Percentiles rank a stretch among this genome's conserved stretches.
These are phyloP conservation scores for Fraxinus cuspidata DNA, from an alignment of 257 asterid species.

Conservation along the genomic window DNA sequence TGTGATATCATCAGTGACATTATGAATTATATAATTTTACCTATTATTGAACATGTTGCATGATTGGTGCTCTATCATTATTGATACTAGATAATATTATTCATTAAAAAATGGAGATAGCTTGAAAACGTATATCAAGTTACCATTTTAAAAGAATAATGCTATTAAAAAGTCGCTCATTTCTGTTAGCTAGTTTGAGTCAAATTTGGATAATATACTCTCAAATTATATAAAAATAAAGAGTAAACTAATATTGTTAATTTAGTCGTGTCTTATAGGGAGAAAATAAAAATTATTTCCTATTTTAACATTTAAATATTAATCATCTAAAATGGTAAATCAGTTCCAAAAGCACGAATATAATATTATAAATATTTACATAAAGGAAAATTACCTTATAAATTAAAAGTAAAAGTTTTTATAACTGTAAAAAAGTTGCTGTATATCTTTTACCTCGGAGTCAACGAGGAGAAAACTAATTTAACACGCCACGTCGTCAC, in stretches of 20 bases:
- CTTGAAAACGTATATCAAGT: neutral
- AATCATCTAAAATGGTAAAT: neutral
- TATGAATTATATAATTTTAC: too few species aligned
- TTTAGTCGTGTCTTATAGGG: neutral
- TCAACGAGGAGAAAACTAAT: slow-evolving; percentile 17
- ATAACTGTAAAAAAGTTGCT: slow-evolving; percentile 25
- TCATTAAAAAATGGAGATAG: neutral
- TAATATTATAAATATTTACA: neutral
- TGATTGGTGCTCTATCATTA: too few species aligned
- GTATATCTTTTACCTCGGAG: neutral
- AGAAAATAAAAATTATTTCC: neutral
- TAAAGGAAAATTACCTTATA: neutral
- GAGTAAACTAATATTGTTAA: neutral
- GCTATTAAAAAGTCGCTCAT: neutral
- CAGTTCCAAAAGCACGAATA: neutral
- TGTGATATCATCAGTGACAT: too few species aligned
- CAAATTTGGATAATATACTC: neutral
- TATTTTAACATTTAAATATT: neutral
- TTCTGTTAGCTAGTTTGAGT: neutral
- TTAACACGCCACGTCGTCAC: slow-evolving; percentile 28
- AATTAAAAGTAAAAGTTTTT: neutral
- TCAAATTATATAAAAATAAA: neutral
- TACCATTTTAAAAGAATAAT: neutral
- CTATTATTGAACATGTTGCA: too few species aligned
- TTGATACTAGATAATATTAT: too few species aligned